Evolutionary conservation across 345 rosid species (phyloP).

Genomic region (Clarkia xantiana): DNA sequence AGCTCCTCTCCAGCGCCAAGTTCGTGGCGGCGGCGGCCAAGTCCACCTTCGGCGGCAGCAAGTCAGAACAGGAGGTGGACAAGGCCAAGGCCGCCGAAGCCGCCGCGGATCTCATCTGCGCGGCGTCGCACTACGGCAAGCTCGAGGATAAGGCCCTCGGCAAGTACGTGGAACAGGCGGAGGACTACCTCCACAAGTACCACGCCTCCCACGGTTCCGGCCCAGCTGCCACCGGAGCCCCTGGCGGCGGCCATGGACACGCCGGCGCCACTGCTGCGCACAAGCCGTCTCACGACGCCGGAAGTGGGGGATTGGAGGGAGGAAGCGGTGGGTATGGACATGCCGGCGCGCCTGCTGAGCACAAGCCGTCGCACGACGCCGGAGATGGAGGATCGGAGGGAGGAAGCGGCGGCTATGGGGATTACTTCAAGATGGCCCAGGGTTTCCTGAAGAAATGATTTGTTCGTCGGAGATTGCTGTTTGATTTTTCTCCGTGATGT

Average conservation of each 20-base stretch:
- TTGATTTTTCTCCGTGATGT: no score
- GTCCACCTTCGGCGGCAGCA: conserved; percentile 22
- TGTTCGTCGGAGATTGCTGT: no score
- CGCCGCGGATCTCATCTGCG: conserved; percentile 39
- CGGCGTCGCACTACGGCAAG: conserved; percentile 55
- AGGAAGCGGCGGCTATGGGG: conserved; percentile 9
- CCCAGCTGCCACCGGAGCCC: conserved; percentile 11
- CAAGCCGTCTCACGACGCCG: conserved; percentile 2
- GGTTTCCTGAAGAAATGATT: conserved; percentile 11
- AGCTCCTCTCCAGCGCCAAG: conserved; percentile 57
- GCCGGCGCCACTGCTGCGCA: conserved; percentile 1
- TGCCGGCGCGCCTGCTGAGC: no score
- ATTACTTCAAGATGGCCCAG: conserved; percentile 15
- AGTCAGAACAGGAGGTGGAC: conserved; percentile 31
- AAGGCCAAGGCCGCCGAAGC: conserved; percentile 46
- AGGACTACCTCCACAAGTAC: conserved; percentile 52
- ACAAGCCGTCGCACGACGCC: conserved; percentile 5
- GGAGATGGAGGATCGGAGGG: conserved; percentile 7
- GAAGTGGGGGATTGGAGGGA: conserved; percentile 6
- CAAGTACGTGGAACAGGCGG: conserved; percentile 54
- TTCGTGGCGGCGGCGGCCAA: conserved; percentile 47
- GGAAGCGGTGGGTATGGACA: conserved; percentile 9
- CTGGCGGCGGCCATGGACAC: conserved; percentile 8
- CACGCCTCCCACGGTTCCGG: conserved; percentile 21
- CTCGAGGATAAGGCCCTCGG: conserved; percentile 46